These are phyloP conservation scores for Termitomyces bulborhizus DNA, from an alignment of 768 basidiomycete species.

Conservation along the genomic window DNA sequence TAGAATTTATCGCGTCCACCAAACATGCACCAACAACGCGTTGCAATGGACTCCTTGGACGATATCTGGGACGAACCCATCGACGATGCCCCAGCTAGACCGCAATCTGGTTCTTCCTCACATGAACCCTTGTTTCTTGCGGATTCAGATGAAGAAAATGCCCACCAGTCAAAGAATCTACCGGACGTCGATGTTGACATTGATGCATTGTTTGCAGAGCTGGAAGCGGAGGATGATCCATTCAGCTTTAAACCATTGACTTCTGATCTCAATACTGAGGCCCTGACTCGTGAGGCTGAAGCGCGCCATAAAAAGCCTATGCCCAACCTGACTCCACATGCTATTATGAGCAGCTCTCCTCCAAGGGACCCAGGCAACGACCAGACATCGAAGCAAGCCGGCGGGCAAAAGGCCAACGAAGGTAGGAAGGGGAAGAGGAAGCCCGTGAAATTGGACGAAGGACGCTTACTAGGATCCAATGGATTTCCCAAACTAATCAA, in stretches of 20 bases:
- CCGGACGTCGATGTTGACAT: slow-evolving; percentile 44
- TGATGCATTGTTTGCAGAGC: slow-evolving; percentile 33
- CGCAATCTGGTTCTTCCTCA: slow-evolving; percentile 15
- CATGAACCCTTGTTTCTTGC: slow-evolving; percentile 49
- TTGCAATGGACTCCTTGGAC: slow-evolving; percentile 37
- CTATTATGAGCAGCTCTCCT: slow-evolving; percentile 47
- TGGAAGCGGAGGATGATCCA: slow-evolving; percentile 30
- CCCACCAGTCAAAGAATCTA: slow-evolving; percentile 26
- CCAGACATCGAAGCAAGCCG: slow-evolving; percentile 20
- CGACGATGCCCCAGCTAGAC: slow-evolving; percentile 16
- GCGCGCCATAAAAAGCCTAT: slow-evolving; percentile 32
- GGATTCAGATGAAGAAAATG: slow-evolving; percentile 49
- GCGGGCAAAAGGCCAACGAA: slow-evolving; percentile 17
- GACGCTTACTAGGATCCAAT: slow-evolving; percentile 57
- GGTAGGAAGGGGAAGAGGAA: slow-evolving; percentile 42
- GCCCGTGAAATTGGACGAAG: slow-evolving; percentile 66
- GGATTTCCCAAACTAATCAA: slow-evolving; percentile 81
- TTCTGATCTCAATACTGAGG: slow-evolving; percentile 46
- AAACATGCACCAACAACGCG: slow-evolving; percentile 41
- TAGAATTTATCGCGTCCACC: slow-evolving; percentile 18
- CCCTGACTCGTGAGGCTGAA: slow-evolving; percentile 49
- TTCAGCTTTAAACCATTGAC: slow-evolving; percentile 40
- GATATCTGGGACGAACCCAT: slow-evolving; percentile 58
- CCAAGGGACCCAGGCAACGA: slow-evolving; percentile 25
- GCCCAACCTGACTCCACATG: slow-evolving; percentile 33